Percentiles rank a stretch among this genome's conserved stretches.
These are phyloP conservation scores for Pseudozyma sp. DNA, from an alignment of 1,284 basidiomycete genomes.

Conservation along the genomic window DNA sequence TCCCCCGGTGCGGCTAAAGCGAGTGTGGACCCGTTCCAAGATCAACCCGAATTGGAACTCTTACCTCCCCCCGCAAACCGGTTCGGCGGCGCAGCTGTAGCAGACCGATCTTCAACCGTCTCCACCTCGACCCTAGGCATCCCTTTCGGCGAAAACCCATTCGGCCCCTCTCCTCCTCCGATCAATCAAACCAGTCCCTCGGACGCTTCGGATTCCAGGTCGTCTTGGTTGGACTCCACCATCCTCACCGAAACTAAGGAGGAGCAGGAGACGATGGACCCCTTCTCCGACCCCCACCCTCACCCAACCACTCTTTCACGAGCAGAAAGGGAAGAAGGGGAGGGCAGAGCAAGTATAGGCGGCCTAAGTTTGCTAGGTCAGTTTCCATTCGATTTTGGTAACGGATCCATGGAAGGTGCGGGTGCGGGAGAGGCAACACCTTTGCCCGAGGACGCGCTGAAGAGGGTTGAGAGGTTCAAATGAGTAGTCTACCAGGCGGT, in stretches of 20 bases:
- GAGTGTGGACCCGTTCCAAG: conserved; percentile 26
- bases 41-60: conserved; percentile 10
- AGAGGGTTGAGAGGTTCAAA: conserved; percentile 20
- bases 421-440: not conserved
- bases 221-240: conserved; percentile 14
- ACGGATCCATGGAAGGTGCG: not conserved
- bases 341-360: conserved; percentile 15
- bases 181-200: conserved; percentile 10
- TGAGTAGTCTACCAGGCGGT: not conserved
- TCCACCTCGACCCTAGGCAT: conserved; percentile 44
- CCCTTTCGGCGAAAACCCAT: conserved; percentile 43
- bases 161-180: conserved; percentile 8
- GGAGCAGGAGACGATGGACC: conserved; percentile 4
- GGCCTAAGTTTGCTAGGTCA: conserved; percentile 31
- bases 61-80: conserved; percentile 12
- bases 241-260: not conserved
- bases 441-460: conserved; percentile 18
- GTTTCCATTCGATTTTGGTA: conserved; percentile 23
- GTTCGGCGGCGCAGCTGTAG: not conserved
- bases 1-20: not conserved
- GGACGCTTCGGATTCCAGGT: conserved; percentile 14
- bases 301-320: not conserved
- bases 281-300: conserved; percentile 10
- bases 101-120: conserved; percentile 4
- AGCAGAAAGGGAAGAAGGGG: not conserved